These are phyloP conservation scores for Phalaenopsis aphrodite DNA, from an alignment of 106 monocot species.

Conservation along the genomic window DNA sequence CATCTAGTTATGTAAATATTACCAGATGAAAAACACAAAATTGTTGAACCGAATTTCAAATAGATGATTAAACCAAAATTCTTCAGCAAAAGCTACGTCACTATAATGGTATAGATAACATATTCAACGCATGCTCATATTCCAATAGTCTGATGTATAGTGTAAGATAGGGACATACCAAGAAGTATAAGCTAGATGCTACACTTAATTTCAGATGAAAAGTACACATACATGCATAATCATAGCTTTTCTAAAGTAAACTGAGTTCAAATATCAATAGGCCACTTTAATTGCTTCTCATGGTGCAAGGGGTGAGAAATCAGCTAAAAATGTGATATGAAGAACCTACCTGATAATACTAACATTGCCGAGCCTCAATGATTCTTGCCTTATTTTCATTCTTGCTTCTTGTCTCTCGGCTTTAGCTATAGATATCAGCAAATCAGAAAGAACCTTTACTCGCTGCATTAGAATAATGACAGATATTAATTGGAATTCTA, in stretches of 20 bases:
- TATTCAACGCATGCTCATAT: neutral
- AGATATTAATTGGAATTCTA: neutral
- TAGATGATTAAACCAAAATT: neutral
- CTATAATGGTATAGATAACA: neutral
- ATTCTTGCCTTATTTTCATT: slow-evolving; percentile 79
- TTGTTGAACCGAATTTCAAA: neutral
- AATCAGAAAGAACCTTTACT: slow-evolving; percentile 76
- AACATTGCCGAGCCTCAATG: slow-evolving; percentile 83
- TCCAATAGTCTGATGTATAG: neutral
- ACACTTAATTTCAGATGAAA: neutral
- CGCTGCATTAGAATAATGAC: slow-evolving; percentile 37
- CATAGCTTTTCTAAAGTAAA: neutral
- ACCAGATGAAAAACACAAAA: neutral
- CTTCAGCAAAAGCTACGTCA: neutral
- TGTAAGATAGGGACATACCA: neutral
- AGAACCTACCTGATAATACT: slow-evolving; percentile 74
- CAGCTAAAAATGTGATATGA: neutral
- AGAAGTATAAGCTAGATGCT: neutral
- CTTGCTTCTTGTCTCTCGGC: slow-evolving; percentile 97
- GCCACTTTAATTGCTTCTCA: neutral
- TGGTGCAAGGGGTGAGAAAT: neutral
- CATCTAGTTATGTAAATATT: neutral
- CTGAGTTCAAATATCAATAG: neutral
- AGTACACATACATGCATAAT: neutral
- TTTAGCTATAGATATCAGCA: slow-evolving; percentile 85